Base-by-base conservation (phyloP, 208 protist genomes). In the Tetramitus jugosus region DNA sequence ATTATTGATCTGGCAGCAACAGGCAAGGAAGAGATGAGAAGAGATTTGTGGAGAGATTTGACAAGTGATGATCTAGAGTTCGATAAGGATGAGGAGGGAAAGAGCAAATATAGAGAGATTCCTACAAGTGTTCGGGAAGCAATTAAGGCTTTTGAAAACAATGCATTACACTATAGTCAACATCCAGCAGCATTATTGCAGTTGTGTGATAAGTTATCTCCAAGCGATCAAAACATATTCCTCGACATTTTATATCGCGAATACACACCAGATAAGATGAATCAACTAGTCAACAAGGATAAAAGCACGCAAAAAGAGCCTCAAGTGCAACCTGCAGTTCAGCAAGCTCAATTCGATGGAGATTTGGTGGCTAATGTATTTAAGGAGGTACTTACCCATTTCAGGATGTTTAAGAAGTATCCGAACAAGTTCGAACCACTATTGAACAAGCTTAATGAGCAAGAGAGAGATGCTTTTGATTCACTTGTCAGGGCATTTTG, bases 241-340 rank as follows among this genome's bases (percentile, higher is more conserved):
- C n/a, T 77, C 23, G 72, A 77, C 17, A 77, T 77, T 33, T 46
- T 77, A 35, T 77, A 60, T 60, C 43, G 40, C 52, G 72, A 77
- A 39, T 77, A 77, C 26, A 77, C 72, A 23, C 72, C 72, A 31
- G 72, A 77, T 0, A 77, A 77, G 31, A 77, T 77, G 35, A 46
- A 17, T 49, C n/a, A 60, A 67, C n/a, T n/a, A n/a, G n/a, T n/a
- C n/a, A n/a, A n/a, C n/a, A 42, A 37, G 33, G 0, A 60, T 7
- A 67, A 64, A 60, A 35, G 42, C 8, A 39, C 14, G 10, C 26
- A 61, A 67, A 39, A 40, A 42, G 10, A 26, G n/a, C 14, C 20
- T 14, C 37, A 69, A 39, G 23, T 43, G 26, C 20, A 69, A 42
- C 8, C 8, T 8, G 45, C n/a, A 49, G 31, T 33, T 8, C 2